Base-by-base conservation (phyloP, 2,329 filamentous ascomycete genomes). In the Sclerotinia glacialis region DNA sequence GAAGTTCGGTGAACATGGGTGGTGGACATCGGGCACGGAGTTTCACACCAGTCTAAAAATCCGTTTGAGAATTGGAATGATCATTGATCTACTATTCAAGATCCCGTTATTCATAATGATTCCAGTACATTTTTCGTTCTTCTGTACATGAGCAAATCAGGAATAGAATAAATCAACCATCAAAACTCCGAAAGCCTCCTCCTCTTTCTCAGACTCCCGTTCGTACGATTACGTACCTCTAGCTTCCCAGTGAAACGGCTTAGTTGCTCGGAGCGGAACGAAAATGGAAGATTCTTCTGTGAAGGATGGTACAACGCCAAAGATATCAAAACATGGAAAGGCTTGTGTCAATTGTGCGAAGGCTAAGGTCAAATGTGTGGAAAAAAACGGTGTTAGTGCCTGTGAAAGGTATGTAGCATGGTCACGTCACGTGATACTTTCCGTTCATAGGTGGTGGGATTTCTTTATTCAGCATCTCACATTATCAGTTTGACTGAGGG, bases 321-420 rank as follows among this genome's bases (percentile, higher is more conserved):
- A 64, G 14, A 23, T 47, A 9, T 64, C 52, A 0, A 42, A 42
- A 16, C 62, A 64, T n/a, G 62, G 62, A 8, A 64, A 64, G 7
- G 46, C 64, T 23, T 65, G 55, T 34, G 56, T 42, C 23, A 50
- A 61, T 23, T 65, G 64, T 65, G 64, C 64, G 6, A 49, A 6
- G 28, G 64, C 64, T 7, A 65, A 65, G 21, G 64, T 65, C 2
- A 65, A 65, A 47, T 65, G 64, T 14, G 47, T 50, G 18, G 44
- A 40, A 28, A 47, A 21, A 21, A 42, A 42, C 28, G 47, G 23
- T 14, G 23, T 40, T n/a, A 34, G 34, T 21, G 55, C 44, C 50
- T 65, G 64, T 23, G 64, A 65, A 61, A 65, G 64, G 64, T 65
- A 61, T 44, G 49, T 31, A 16, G 14, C 37, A 40, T n/a, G 11